A percentile compares a stretch with the other conserved stretches of the same genome.
Evolutionary conservation across 1,284 basidiomycete species (phyloP).

Genomic region (Ganoderma multipileum): DNA sequence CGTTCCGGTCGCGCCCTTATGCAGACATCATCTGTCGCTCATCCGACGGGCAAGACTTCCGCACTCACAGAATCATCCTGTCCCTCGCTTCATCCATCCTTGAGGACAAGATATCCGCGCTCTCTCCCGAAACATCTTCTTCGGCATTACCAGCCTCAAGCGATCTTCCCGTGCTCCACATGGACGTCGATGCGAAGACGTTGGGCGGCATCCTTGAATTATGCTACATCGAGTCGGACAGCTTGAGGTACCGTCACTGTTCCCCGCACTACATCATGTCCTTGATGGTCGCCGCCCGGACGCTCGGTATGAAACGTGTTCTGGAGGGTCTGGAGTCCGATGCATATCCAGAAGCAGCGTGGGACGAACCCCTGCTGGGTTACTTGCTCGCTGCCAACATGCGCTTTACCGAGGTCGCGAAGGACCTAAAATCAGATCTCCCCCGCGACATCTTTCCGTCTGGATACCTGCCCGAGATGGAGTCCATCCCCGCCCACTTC

Average conservation of each 20-base stretch:
- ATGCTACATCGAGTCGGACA: background rate
- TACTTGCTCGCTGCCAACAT: background rate
- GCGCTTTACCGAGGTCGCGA: background rate
- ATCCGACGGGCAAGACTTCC: conserved; percentile 54
- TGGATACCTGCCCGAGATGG: conserved; percentile 5
- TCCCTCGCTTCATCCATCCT: conserved; percentile 48
- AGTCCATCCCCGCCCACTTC: background rate
- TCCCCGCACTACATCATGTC: background rate
- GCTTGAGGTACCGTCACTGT: background rate
- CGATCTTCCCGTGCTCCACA: background rate
- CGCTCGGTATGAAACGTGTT: background rate
- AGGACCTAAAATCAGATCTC: background rate
- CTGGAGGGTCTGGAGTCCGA: background rate
- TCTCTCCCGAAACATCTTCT: background rate
- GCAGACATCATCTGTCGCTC: conserved; percentile 53
- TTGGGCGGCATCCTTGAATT: background rate
- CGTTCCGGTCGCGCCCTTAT: conserved; percentile 5
- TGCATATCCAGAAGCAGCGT: background rate
- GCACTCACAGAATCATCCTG: conserved; percentile 50
- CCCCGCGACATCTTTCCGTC: background rate
- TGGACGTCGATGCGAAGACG: background rate
- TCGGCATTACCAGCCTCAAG: background rate
- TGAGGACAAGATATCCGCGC: background rate
- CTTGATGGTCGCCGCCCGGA: background rate
- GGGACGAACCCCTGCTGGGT: background rate